phyloP scores from a whole-genome alignment of 169 alveolate genomes.

The Eimeria maxima region DNA sequence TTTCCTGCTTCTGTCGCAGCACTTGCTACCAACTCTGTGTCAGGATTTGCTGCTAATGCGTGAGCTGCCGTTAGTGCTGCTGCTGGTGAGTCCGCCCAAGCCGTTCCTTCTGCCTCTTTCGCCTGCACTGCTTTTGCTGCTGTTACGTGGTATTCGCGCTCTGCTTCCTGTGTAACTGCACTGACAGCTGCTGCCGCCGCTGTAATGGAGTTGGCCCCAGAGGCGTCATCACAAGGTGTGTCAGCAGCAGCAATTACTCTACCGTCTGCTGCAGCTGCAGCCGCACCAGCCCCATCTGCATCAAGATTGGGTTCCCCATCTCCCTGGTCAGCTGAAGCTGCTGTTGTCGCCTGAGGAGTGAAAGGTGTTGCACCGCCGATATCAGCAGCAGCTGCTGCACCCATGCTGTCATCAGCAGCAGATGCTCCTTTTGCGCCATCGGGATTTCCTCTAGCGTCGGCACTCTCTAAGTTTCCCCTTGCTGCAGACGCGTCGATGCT shows the following conservation, averaged over 20 bases:
- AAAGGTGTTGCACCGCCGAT: background rate
- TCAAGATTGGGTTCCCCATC: background rate
- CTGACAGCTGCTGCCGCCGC: background rate
- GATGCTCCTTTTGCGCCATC: background rate
- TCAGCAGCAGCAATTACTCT: background rate
- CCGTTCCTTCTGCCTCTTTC: background rate
- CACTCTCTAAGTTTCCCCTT: background rate
- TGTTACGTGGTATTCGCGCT: background rate
- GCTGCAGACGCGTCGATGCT: conserved; percentile 24
- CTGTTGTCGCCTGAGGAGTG: background rate
- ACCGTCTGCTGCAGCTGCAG: background rate
- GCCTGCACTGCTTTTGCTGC: background rate
- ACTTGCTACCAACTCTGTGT: background rate
- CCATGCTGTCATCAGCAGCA: background rate
- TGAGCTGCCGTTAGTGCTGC: conserved; percentile 21
- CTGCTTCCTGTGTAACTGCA: background rate
- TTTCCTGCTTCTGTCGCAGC: background rate
- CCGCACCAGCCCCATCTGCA: background rate
- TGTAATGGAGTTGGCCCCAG: background rate
- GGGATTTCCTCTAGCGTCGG: background rate
- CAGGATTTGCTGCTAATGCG: background rate
- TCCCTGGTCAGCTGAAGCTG: background rate
- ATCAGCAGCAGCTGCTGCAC: conserved; percentile 37
- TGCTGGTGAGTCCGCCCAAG: background rate
- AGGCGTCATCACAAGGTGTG: background rate